phyloP scores from a whole-genome alignment of 108 stramenopile genomes.

The Pseudonitzschia multiseries region DNA sequence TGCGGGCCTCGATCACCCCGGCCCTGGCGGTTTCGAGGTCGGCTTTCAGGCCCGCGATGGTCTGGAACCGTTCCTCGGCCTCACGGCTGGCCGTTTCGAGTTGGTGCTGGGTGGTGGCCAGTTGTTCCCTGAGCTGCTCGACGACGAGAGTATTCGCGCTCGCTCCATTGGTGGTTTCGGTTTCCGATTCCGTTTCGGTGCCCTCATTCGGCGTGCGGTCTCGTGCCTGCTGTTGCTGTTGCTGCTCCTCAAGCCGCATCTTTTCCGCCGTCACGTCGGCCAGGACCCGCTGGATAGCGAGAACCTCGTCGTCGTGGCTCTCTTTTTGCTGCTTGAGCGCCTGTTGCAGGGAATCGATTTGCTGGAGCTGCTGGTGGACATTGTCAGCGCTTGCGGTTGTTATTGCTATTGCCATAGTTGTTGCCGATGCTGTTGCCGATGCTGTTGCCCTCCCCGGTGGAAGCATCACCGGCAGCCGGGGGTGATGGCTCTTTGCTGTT shows the following conservation, averaged over 20 bases:
- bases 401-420: too few relatives aligned
- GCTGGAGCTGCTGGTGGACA: neutral
- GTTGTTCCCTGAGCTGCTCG: slow-evolving; percentile 13
- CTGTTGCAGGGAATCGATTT: slow-evolving; percentile 25
- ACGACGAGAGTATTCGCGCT: neutral
- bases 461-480: too few relatives aligned
- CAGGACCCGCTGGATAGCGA: slow-evolving; percentile 56
- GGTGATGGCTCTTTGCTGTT: neutral
- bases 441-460: too few relatives aligned
- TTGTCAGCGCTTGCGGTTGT: neutral
- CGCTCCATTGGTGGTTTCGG: too few relatives aligned
- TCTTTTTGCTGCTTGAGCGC: slow-evolving; percentile 20
- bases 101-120: slow-evolving; percentile 13
- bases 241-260: slow-evolving; percentile 6
- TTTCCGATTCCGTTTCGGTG: too few relatives aligned
- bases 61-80: slow-evolving; percentile 10
- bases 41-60: slow-evolving; percentile 7
- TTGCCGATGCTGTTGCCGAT: neutral
- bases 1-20: slow-evolving; percentile 8
- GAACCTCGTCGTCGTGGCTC: slow-evolving; percentile 42
- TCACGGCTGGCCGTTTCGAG: slow-evolving; percentile 11
- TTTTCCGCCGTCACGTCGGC: slow-evolving; percentile 46
- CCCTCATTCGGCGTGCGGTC: too few relatives aligned
- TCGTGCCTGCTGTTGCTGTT: slow-evolving; percentile 4
- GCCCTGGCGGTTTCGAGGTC: slow-evolving; percentile 18